phyloP scores from a whole-genome alignment of 257 asterid genomes.

The Ilex aquifolium region DNA sequence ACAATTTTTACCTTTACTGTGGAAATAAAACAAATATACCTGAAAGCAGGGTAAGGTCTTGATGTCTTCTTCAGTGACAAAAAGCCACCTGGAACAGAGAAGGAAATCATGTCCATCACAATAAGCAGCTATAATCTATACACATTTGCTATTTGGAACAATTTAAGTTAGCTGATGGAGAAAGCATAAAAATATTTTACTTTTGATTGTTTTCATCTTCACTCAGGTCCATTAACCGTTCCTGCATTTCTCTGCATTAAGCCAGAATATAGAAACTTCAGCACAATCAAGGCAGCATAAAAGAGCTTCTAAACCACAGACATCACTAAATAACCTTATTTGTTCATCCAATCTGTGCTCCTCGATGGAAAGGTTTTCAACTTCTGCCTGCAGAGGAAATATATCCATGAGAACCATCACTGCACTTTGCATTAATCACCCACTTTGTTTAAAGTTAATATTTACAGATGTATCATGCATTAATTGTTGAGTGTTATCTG shows the following conservation, averaged over 20 bases:
- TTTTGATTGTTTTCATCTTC: constrained; percentile 63
- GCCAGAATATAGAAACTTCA: constrained; percentile 15
- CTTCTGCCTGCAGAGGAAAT: constrained; percentile 55
- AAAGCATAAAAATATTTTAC: constrained; percentile 20
- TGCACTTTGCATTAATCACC: background rate
- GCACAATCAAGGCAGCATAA: constrained; percentile 7
- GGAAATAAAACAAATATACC: constrained; percentile 32
- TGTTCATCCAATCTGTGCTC: constrained; percentile 45
- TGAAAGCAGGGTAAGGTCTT: constrained; percentile 78
- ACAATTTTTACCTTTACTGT: too few relatives aligned
- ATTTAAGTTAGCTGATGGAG: background rate
- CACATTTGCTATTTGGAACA: too few relatives aligned
- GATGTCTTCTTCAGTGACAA: constrained; percentile 86
- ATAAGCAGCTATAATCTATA: background rate
- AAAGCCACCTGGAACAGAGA: constrained; percentile 62
- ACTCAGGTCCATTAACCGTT: constrained; percentile 46
- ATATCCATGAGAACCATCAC: constrained; percentile 6
- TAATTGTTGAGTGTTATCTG: background rate
- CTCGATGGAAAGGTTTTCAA: constrained; percentile 43
- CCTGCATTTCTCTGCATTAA: constrained; percentile 64
- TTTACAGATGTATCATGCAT: background rate
- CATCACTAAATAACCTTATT: constrained; percentile 38
- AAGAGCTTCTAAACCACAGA: background rate
- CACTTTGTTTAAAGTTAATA: too few relatives aligned
- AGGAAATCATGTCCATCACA: constrained; percentile 4